Percentiles rank a stretch among this genome's conserved stretches.
Evolutionary conservation across 352 stramenopile species (phyloP).

Genomic region (Globisporangium echinulatum): DNA sequence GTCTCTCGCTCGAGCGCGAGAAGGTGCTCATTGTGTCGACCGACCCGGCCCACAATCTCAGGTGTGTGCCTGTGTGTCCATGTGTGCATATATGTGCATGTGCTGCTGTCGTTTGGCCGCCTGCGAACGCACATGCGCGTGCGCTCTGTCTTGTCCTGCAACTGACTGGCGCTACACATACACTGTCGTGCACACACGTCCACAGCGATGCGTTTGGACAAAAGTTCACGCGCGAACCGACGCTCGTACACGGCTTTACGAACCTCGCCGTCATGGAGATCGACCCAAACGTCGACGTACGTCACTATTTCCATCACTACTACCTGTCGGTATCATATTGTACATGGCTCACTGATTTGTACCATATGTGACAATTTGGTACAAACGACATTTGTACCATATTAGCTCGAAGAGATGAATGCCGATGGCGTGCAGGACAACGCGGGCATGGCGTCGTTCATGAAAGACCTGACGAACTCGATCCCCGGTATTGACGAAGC

Average conservation of each 20-base stretch:
- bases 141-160: no score
- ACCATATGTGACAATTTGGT: no score
- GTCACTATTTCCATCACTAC: conserved; percentile 3
- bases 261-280: conserved; percentile 99
- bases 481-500: conserved; percentile 99
- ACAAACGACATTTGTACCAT: no score
- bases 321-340: neutral
- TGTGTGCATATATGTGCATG: neutral
- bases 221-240: conserved; percentile 98
- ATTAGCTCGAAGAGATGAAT: conserved; percentile 78
- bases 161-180: neutral
- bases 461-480: conserved; percentile 96
- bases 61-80: conserved; percentile 19
- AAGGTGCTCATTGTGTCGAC: conserved; percentile 99
- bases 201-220: conserved; percentile 97
- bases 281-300: conserved; percentile 87
- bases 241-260: conserved; percentile 95
- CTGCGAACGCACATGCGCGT: no score
- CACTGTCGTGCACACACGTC: neutral
- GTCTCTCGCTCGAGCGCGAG: conserved; percentile 84
- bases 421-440: conserved; percentile 78
- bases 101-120: neutral
- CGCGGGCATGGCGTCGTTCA: conserved; percentile 90
- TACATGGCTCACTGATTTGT: neutral
- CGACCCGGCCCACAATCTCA: conserved; percentile 99